These are phyloP conservation scores for Peniophora sp. DNA, from an alignment of 1,284 basidiomycete species.

Conservation along the genomic window DNA sequence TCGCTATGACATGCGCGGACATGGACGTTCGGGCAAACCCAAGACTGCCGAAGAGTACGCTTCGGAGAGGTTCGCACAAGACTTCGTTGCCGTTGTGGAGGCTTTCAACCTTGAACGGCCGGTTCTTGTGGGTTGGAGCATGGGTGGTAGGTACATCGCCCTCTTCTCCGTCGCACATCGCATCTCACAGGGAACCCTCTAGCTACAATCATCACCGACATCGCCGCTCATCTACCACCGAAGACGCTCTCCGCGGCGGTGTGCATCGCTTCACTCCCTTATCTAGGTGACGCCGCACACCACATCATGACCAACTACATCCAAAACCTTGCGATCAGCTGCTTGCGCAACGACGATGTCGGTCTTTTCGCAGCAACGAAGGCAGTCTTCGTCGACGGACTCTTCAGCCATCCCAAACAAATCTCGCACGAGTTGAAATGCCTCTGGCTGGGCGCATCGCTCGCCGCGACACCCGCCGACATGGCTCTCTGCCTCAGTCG, in stretches of 20 bases:
- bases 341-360: conserved; percentile 11
- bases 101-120: conserved; percentile 17
- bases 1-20: conserved; percentile 24
- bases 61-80: conserved; percentile 17
- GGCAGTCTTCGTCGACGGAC: conserved; percentile 12
- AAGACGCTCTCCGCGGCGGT: conserved; percentile 14
- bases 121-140: conserved; percentile 18
- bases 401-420: conserved; percentile 12
- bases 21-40: conserved; percentile 20
- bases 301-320: conserved; percentile 9
- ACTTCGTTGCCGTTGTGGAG: conserved; percentile 18
- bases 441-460: conserved; percentile 13
- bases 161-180: not conserved
- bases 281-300: conserved; percentile 8
- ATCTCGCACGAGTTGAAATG: conserved; percentile 12
- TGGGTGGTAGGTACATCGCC: not conserved
- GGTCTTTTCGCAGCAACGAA: conserved; percentile 11
- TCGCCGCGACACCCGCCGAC: conserved; percentile 11
- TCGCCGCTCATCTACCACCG: conserved; percentile 11
- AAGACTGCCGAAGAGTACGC: conserved; percentile 11
- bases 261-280: conserved; percentile 14
- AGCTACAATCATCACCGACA: conserved; percentile 15
- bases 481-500: conserved; percentile 8
- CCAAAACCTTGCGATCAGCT: conserved; percentile 9
- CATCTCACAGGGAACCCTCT: not conserved